A percentile compares a stretch with the other conserved stretches of the same genome.
phyloP scores from a whole-genome alignment of 192 early-diverging fungal species.

The Coemansia sp. region DNA sequence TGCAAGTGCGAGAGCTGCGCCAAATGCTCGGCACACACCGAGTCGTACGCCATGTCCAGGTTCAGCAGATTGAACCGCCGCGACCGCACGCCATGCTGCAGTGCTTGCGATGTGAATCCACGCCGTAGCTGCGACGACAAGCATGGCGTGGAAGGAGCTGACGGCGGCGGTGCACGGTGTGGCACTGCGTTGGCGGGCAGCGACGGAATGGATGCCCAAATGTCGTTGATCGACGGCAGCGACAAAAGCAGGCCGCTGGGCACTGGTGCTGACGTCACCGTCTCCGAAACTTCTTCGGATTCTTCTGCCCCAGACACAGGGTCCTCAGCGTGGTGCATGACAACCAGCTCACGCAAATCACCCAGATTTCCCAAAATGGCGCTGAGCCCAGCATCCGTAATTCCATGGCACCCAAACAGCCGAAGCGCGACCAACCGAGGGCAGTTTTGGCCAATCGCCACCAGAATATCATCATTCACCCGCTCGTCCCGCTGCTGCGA shows the following conservation, averaged over 20 bases:
- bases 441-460: conserved; percentile 46
- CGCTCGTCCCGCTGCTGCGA: conserved; percentile 43
- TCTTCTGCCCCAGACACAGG: conserved; percentile 6
- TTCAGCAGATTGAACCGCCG: conserved; percentile 50
- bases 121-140: conserved; percentile 16
- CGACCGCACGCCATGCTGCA: conserved; percentile 43
- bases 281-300: neutral
- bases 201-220: conserved; percentile 46
- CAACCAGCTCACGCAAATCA: conserved; percentile 50
- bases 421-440: conserved; percentile 42
- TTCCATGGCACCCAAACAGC: conserved; percentile 52
- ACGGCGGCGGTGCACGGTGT: conserved; percentile 10
- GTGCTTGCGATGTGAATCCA: conserved; percentile 44
- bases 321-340: conserved; percentile 43
- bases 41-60: conserved; percentile 53
- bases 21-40: conserved; percentile 43
- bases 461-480: conserved; percentile 50
- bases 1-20: conserved; percentile 43
- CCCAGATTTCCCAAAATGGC: conserved; percentile 47
- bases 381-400: conserved; percentile 50
- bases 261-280: no score
- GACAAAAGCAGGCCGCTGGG: conserved; percentile 13
- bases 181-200: conserved; percentile 37
- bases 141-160: conserved; percentile 35
- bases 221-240: conserved; percentile 27